Evolutionary conservation across 73 alveolate species (phyloP).

Genomic region (Paramecium sonneborni): DNA sequence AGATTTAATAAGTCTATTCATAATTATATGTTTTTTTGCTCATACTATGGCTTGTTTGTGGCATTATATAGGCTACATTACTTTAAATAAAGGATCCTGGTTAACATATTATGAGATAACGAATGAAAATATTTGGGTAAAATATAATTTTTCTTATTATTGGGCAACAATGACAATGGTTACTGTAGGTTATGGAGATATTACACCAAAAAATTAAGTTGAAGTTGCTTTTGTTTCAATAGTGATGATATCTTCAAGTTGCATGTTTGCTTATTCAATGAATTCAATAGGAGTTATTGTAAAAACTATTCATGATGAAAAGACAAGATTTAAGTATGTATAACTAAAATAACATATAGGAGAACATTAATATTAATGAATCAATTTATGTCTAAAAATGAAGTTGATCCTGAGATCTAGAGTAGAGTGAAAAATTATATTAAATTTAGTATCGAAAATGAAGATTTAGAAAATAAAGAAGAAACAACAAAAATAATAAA

Average conservation of each 20-base stretch:
- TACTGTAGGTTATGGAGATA: slow-evolving; percentile 68
- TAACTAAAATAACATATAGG: not conserved
- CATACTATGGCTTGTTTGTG: slow-evolving; percentile 59
- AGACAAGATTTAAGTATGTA: not conserved
- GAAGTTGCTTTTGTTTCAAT: slow-evolving; percentile 16
- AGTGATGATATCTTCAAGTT: slow-evolving; percentile 33
- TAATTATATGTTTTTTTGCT: slow-evolving; percentile 19
- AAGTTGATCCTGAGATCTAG: slow-evolving; percentile 26
- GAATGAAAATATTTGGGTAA: slow-evolving; percentile 2
- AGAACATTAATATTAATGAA: slow-evolving; percentile 23
- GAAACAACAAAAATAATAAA: not conserved
- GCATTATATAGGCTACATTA: slow-evolving; percentile 37
- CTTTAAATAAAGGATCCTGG: not conserved
- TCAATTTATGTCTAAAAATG: slow-evolving; percentile 13
- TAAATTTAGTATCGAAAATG: slow-evolving; percentile 5
- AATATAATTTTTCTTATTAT: slow-evolving; percentile 47
- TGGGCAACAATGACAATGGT: slow-evolving; percentile 65
- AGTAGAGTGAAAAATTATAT: slow-evolving; percentile 16
- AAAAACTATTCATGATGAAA: slow-evolving; percentile 27
- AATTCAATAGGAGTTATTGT: slow-evolving; percentile 64
- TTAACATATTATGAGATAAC: not conserved
- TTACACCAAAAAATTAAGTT: slow-evolving; percentile 43
- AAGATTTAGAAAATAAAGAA: not conserved
- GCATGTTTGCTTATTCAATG: slow-evolving; percentile 66
- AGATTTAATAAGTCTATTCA: not conserved